phyloP scores from a whole-genome alignment of 441 rosid genomes.

The Populus hybrid region DNA sequence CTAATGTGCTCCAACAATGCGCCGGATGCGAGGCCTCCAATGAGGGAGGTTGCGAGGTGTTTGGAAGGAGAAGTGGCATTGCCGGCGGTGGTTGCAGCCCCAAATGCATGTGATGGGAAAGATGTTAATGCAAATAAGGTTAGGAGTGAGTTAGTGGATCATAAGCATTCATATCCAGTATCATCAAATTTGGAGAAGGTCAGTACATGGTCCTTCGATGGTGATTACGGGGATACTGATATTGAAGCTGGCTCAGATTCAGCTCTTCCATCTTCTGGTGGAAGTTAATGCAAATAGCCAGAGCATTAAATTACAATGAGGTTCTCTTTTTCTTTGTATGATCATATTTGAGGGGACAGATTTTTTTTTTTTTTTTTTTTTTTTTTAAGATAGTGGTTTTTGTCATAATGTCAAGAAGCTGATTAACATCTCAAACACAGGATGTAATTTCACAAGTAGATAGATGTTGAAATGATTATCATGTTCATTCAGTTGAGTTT shows the following conservation, averaged over 20 bases:
- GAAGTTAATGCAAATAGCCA: background rate
- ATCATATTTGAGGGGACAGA: too few species aligned
- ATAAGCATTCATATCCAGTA: slow-evolving; percentile 43
- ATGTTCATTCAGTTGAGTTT: background rate
- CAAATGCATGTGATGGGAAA: slow-evolving; percentile 37
- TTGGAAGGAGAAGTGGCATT: slow-evolving; percentile 58
- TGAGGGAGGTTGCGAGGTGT: slow-evolving; percentile 75
- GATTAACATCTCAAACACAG: too few species aligned
- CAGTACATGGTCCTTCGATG: slow-evolving; percentile 35
- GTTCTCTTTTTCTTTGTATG: background rate
- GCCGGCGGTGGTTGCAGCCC: slow-evolving; percentile 50
- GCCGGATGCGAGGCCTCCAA: slow-evolving; percentile 57
- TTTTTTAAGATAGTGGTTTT: too few species aligned
- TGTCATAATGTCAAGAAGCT: too few species aligned
- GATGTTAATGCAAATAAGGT: slow-evolving; percentile 20
- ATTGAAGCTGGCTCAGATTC: background rate
- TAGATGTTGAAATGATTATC: background rate
- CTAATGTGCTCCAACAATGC: slow-evolving; percentile 65
- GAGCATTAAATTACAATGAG: background rate
- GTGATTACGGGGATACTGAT: background rate
- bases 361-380: too few species aligned
- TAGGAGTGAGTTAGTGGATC: slow-evolving; percentile 38
- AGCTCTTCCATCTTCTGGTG: background rate
- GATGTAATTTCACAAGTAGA: background rate
- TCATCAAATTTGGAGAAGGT: slow-evolving; percentile 33